Evolutionary conservation across 176 grass and related monocot genomes (phyloP).

Genomic region (Hsuehochloa calcarea): DNA sequence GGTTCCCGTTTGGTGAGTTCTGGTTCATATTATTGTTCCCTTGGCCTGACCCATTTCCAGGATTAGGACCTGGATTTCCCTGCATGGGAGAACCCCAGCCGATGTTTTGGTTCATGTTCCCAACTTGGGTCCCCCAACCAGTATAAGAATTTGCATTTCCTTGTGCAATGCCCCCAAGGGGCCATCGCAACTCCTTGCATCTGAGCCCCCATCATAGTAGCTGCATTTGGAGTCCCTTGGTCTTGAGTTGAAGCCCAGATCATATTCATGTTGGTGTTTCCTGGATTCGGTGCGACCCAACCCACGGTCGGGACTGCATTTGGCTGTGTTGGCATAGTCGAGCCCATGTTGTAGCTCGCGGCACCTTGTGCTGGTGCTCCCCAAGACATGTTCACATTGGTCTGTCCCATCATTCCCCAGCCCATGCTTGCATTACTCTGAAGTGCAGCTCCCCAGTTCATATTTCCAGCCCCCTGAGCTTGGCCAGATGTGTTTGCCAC

Average conservation of each 20-base stretch:
- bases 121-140: conserved; percentile 54
- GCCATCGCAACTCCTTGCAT: conserved; percentile 60
- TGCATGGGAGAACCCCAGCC: conserved; percentile 52
- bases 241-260: conserved; percentile 44
- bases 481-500: conserved; percentile 51
- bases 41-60: conserved; percentile 50
- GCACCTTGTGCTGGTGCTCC: conserved; percentile 55
- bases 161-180: conserved; percentile 57
- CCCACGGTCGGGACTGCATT: conserved; percentile 58
- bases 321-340: conserved; percentile 47
- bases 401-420: conserved; percentile 54
- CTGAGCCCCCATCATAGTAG: conserved; percentile 49
- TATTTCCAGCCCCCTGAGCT: conserved; percentile 47
- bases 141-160: conserved; percentile 65
- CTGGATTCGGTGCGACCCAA: conserved; percentile 58
- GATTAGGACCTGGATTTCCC: conserved; percentile 46
- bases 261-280: conserved; percentile 68
- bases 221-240: conserved; percentile 49
- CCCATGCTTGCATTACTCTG: conserved; percentile 63
- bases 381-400: conserved; percentile 62
- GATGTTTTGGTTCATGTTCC: conserved; percentile 51
- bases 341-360: conserved; percentile 71
- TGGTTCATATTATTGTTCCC: conserved; percentile 53
- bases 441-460: conserved; percentile 53
- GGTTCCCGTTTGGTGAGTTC: conserved; percentile 48